Conservation (phyloP, 768 basidiomycete genomes). For the Mycena epipterygia region DNA sequence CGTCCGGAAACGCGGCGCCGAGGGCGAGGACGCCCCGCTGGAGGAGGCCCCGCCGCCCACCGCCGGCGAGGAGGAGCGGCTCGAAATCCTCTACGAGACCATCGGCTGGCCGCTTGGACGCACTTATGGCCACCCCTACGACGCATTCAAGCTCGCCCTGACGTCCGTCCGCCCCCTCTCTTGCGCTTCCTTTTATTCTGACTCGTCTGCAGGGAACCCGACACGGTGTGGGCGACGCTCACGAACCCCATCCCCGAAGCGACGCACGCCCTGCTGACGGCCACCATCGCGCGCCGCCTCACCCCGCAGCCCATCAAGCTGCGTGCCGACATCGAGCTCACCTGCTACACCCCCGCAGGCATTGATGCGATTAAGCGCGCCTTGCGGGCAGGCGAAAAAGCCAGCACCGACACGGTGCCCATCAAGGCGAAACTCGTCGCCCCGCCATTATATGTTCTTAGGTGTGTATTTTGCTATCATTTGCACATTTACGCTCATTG, state of each 20-base stretch:
- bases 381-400: slow-evolving; percentile 87
- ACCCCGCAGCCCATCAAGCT: slow-evolving; percentile 99
- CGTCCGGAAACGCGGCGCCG: slow-evolving; percentile 61
- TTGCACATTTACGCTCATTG: background rate
- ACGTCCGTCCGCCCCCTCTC: slow-evolving; percentile 68
- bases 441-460: slow-evolving; percentile 95
- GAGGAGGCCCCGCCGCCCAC: slow-evolving; percentile 51
- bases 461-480: background rate
- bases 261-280: slow-evolving; percentile 73
- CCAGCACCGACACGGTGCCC: slow-evolving; percentile 90
- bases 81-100: slow-evolving; percentile 91
- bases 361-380: slow-evolving; percentile 98
- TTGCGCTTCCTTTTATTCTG: slow-evolving; percentile 12
- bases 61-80: slow-evolving; percentile 79
- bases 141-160: slow-evolving; percentile 97
- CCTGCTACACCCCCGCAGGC: slow-evolving; percentile 95
- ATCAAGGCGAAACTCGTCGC: slow-evolving; percentile 98
- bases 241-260: slow-evolving; percentile 66
- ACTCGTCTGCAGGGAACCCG: slow-evolving; percentile 54
- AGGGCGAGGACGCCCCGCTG: slow-evolving; percentile 51
- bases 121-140: slow-evolving; percentile 95
- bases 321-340: slow-evolving; percentile 97
- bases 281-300: slow-evolving; percentile 92
- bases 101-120: slow-evolving; percentile 94
- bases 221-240: slow-evolving; percentile 85